A percentile compares a stretch with the other conserved stretches of the same genome.
These are phyloP conservation scores for Pachysandra terminalis DNA, from an alignment of 164 flowering plant genomes.

Conservation along the genomic window DNA sequence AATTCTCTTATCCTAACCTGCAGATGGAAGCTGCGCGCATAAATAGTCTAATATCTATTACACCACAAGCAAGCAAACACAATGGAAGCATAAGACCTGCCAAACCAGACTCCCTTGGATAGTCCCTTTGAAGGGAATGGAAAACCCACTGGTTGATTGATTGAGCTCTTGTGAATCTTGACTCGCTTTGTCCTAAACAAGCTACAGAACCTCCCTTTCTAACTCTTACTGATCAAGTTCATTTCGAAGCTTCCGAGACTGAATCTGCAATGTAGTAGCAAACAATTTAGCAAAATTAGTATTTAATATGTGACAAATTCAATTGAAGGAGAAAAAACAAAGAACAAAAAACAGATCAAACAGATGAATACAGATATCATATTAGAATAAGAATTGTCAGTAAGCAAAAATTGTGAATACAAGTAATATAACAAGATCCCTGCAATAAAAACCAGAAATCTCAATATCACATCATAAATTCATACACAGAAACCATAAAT, in stretches of 20 bases:
- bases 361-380: too few species aligned
- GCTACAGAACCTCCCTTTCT: conserved; percentile 26
- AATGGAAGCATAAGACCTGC: conserved; percentile 35
- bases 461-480: too few species aligned
- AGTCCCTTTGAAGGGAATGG: conserved; percentile 20
- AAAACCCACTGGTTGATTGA: conserved; percentile 13
- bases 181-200: not conserved
- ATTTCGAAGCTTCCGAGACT: conserved; percentile 23
- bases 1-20: conserved; percentile 8
- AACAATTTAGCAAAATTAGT: too few species aligned
- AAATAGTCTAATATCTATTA: conserved; percentile 30
- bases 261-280: conserved; percentile 31
- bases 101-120: conserved; percentile 33
- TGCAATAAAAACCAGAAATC: too few species aligned
- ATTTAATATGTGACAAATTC: too few species aligned
- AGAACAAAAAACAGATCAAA: too few species aligned
- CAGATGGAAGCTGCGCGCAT: conserved; percentile 19
- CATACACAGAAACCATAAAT: too few species aligned
- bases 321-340: too few species aligned
- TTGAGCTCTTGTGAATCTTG: conserved; percentile 24
- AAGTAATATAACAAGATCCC: too few species aligned
- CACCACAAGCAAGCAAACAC: conserved; percentile 46
- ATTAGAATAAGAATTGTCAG: too few species aligned
- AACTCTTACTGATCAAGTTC: conserved; percentile 23
- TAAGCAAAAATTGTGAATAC: too few species aligned